Percentiles rank a stretch among this genome's conserved stretches.
Evolutionary conservation across 208 protist species (phyloP).

Genomic region (Trypanosoma avium): DNA sequence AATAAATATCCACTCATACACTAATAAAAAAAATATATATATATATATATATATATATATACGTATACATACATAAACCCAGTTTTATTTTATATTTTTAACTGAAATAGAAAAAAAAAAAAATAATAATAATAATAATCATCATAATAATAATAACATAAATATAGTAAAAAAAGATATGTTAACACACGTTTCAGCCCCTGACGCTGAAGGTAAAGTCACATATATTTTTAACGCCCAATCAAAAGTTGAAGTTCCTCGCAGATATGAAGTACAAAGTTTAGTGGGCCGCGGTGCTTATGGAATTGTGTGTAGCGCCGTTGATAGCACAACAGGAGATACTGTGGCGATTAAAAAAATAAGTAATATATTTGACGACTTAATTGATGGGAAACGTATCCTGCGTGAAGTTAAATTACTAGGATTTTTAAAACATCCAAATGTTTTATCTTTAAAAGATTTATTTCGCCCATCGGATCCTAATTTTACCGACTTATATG

Average conservation of each 20-base stretch:
- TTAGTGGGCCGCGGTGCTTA: constrained; percentile 90
- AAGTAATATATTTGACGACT: constrained; percentile 93
- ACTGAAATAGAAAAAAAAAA: not conserved
- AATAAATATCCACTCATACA: too few species aligned
- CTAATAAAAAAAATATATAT: constrained; percentile 17
- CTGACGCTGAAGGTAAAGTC: constrained; percentile 62
- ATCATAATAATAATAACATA: not conserved
- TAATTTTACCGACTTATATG: constrained; percentile 76
- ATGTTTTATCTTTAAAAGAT: constrained; percentile 83
- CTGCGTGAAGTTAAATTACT: constrained; percentile 84
- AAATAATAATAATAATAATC: not conserved
- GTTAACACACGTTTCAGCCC: constrained; percentile 66
- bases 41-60: constrained; percentile 16
- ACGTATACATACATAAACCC: constrained; percentile 1
- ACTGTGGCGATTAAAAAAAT: constrained; percentile 99
- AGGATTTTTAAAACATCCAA: constrained; percentile 66
- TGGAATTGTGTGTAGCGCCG: constrained; percentile 84
- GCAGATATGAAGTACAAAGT: constrained; percentile 63
- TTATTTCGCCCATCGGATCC: constrained; percentile 48
- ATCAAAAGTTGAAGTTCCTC: constrained; percentile 62
- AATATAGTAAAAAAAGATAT: constrained; percentile 27
- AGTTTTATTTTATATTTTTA: not conserved
- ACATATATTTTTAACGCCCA: constrained; percentile 71
- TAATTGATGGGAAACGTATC: constrained; percentile 86
- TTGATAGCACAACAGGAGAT: constrained; percentile 56